Conservation (phyloP, 2,329 filamentous ascomycete species). For the Trichophyton verrucosum region DNA sequence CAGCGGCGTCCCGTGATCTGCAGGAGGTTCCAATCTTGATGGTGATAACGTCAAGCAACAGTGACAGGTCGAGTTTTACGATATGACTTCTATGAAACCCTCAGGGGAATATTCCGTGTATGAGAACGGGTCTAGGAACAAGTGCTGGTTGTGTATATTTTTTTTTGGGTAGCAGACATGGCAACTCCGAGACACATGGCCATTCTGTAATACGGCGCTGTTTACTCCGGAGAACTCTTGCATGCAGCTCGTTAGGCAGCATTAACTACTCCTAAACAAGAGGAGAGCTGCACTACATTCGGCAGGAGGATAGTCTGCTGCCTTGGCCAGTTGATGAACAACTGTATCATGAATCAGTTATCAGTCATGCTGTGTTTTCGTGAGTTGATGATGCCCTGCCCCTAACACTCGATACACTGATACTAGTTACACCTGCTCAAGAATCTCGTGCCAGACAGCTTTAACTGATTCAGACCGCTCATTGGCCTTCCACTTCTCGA, state of each 20-base stretch:
- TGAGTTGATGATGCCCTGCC: neutral
- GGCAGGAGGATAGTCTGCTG: neutral
- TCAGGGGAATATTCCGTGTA: neutral
- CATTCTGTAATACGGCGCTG: neutral
- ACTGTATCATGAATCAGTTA: neutral
- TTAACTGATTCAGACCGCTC: constrained; percentile 30
- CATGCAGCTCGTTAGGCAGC: neutral
- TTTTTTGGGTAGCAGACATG: neutral
- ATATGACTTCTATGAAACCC: neutral
- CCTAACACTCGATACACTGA: neutral
- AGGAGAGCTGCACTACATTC: neutral
- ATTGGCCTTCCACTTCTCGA: constrained; percentile 25
- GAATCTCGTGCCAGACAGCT: neutral
- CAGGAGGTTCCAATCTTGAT: neutral
- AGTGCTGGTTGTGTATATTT: neutral
- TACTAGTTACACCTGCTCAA: too few species aligned
- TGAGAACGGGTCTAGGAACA: neutral
- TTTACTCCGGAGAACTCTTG: neutral
- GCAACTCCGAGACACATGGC: neutral
- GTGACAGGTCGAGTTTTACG: too few species aligned
- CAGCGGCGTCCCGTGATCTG: neutral
- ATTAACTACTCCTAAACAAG: neutral
- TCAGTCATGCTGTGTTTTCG: neutral
- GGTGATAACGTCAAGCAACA: neutral
- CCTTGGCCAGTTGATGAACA: neutral